Evolutionary conservation across 352 stramenopile species (phyloP), one percentile per base, ranked within the genome.

Genomic region (Ophiocytium majus): DNA sequence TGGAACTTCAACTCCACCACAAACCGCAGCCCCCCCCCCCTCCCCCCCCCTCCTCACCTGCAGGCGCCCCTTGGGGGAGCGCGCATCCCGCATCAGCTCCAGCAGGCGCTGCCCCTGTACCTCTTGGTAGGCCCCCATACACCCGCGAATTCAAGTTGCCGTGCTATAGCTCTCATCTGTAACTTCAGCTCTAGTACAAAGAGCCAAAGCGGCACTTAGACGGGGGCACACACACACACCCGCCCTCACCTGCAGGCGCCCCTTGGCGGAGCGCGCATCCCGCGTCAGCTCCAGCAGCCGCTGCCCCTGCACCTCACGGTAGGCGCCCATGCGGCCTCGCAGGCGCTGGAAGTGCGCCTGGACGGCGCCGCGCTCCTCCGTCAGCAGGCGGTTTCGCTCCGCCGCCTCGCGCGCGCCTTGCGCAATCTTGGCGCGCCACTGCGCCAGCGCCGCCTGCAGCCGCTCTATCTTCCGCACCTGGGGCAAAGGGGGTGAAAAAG

Each of bases 401-500:
- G 92, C 92, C 82, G 92, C 95, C 75, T 98, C 95, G 50, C 82
- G 84, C 23, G 93, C 91, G 81, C 97, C 96, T 82, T 97, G 94
- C 37, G 92, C 91, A 74, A 86, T 86, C 87, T 97, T 97, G 74
- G 94, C 94, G 74, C 95, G 91, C 93, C 95, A 97, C 78, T 96
- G 91, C 17, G 93, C 92, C 32, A 98, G 93, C 74, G 91, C 94
- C 32, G 91, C 89, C 87, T 98, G 94, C 35, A 98, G 89, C 10
- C 93, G 91, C 90, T 98, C 94, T 57, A 98, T 97, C 89, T 97
- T 96, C 50, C 93, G 91, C 80, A 97, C 97, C 90, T 97, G 98
- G 86, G 94, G 90, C 90, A 96, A 93, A 75, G 33, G 94, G 63
- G 5, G 28, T 33, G 9, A 57, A 57, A 14, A 5, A 14, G 43